These are phyloP conservation scores for Aspergillus wentii DNA, from an alignment of 495 filamentous ascomycete species.

Conservation along the genomic window DNA sequence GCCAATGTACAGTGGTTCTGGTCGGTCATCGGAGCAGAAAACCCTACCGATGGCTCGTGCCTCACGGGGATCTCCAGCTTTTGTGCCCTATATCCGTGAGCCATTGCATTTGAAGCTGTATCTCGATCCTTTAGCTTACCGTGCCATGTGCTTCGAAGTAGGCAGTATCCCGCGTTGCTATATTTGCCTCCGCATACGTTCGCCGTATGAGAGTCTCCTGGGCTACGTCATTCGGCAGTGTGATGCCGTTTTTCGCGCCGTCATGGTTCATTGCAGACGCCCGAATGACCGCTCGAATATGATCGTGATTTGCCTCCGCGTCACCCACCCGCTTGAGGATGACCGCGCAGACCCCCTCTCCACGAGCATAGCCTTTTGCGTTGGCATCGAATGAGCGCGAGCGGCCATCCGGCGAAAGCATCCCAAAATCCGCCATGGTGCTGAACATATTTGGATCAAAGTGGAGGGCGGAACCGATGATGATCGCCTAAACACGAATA, in stretches of 20 bases:
- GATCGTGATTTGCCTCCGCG: constrained; percentile 37
- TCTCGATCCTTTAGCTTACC: no score
- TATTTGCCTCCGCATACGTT: constrained; percentile 28
- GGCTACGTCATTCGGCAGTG: constrained; percentile 30
- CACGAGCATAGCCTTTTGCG: constrained; percentile 40
- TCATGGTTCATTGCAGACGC: constrained; percentile 41
- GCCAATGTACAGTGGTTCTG: constrained; percentile 19
- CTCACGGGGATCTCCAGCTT: constrained; percentile 46
- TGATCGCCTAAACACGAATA: no score
- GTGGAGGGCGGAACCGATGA: no score
- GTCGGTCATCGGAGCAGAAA: constrained; percentile 6
- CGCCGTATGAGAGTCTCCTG: constrained; percentile 38
- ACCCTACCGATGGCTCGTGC: constrained; percentile 20
- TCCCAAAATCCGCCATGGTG: no score
- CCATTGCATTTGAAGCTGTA: no score
- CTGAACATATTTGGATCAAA: no score
- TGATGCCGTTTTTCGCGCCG: constrained; percentile 44
- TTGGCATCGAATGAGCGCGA: constrained; percentile 36
- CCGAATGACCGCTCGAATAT: constrained; percentile 36
- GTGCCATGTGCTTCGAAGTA: constrained; percentile 50
- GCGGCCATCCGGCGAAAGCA: constrained; percentile 25
- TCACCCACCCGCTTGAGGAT: constrained; percentile 33
- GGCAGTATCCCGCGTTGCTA: constrained; percentile 28
- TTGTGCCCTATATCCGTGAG: no score
- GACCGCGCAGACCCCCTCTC: constrained; percentile 38